Percentiles rank a stretch among this genome's conserved stretches.
Evolutionary conservation across 2,329 filamentous ascomycete genomes (phyloP).

Genomic region (Diaporthe sp.): DNA sequence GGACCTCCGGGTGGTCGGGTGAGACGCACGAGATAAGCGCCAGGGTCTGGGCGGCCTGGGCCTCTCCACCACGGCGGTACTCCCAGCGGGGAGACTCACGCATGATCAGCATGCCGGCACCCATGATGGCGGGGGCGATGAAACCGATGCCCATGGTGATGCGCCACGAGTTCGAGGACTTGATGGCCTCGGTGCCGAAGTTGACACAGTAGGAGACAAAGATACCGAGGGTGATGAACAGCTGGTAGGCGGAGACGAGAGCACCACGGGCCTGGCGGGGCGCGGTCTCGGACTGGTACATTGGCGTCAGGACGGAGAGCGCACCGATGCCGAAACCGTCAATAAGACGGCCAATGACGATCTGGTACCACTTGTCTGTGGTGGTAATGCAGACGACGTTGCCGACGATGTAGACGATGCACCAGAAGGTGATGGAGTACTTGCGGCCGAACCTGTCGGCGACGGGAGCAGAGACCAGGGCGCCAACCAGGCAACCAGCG

Average conservation of each 20-base stretch:
- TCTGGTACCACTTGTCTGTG: slow-evolving; percentile 71
- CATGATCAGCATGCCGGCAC: slow-evolving; percentile 65
- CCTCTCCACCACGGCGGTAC: slow-evolving; percentile 41
- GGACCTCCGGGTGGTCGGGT: slow-evolving; percentile 39
- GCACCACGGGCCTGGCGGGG: slow-evolving; percentile 68
- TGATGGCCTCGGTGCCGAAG: slow-evolving; percentile 62
- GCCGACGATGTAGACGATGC: slow-evolving; percentile 72
- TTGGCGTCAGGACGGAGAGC: slow-evolving; percentile 75
- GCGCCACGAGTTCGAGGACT: slow-evolving; percentile 69
- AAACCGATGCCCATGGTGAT: slow-evolving; percentile 72
- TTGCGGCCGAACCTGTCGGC: slow-evolving; percentile 72
- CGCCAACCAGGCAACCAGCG: slow-evolving; percentile 56
- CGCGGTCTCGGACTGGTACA: slow-evolving; percentile 76
- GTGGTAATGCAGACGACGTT: slow-evolving; percentile 77
- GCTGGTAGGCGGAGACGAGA: slow-evolving; percentile 51
- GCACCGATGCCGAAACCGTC: slow-evolving; percentile 78
- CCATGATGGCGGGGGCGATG: slow-evolving; percentile 66
- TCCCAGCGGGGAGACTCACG: slow-evolving; percentile 71
- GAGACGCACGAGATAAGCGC: slow-evolving; percentile 34
- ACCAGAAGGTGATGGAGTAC: slow-evolving; percentile 66
- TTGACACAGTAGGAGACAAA: slow-evolving; percentile 61
- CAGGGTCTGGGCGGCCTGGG: slow-evolving; percentile 40
- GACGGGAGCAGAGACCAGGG: slow-evolving; percentile 66
- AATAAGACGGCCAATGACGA: slow-evolving; percentile 75
- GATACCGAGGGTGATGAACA: slow-evolving; percentile 50